Base-by-base conservation (phyloP, 805 yeast species). In the Maudiozyma barnettii region DNA sequence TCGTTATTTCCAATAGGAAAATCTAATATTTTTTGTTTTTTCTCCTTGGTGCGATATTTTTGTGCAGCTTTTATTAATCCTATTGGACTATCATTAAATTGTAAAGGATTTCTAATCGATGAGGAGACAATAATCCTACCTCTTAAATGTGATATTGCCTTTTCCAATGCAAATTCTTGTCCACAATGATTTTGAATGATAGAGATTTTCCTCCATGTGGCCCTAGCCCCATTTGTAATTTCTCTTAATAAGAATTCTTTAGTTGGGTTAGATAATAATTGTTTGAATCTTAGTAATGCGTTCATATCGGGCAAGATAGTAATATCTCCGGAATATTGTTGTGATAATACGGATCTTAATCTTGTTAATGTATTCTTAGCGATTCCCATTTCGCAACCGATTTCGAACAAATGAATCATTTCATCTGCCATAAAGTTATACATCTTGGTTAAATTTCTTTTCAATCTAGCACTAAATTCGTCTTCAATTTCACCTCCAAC, bases 171-270 rank as follows among this genome's bases (percentile, higher is more conserved):
- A 63, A 90, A 81, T 59, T 90, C 98, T n/a, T 88, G 77, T 0
- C 90, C 80, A 64, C 96, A 87, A 59, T 89, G 96, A 64, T 91
- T 90, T 54, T 82, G 75, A 44, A 90, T 86, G 23, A 89, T 73
- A 1, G 95, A 78, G 5, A 91, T 65, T 57, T 86, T 85, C 0
- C 96, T 95, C 96, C 97, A 91, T 0, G 96, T 82, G 0, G 96
- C 90, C 50, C 84, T 70, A 0, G 95, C 91, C 1, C 97, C 98
- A 53, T 95, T 75, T 39, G 80, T 72, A 2, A 81, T 75, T 49
- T 55, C 64, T 39, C 82, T 83, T 43, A 79, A 62, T 35, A 89
- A 61, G 56, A 84, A 85, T 46, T 79, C 85, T 0, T 85, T 80
- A 0, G 89, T 76, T 1, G 99, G 99, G 59, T 91, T 90, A 19